phyloP scores from a whole-genome alignment of 352 stramenopile genomes.

The Phytophthora uliginosa region DNA sequence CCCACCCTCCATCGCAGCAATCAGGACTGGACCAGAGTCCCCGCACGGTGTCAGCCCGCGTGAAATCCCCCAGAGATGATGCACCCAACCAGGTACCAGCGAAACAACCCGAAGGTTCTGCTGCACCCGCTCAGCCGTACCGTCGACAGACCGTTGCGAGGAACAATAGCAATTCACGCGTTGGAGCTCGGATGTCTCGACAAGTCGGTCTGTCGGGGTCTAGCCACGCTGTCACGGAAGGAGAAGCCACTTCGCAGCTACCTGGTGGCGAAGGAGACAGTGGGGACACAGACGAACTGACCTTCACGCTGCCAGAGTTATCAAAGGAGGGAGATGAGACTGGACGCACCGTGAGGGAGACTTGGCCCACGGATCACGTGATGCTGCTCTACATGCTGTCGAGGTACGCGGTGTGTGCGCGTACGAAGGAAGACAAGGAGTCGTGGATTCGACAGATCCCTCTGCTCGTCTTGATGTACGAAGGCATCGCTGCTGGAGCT shows the following conservation, averaged over 20 bases:
- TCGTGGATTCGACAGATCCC: conserved; percentile 96
- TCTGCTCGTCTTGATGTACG: conserved; percentile 77
- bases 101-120: conserved; percentile 13
- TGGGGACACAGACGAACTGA: conserved; percentile 54
- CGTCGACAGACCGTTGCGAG: conserved; percentile 29
- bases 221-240: conserved; percentile 3
- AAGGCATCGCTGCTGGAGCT: conserved; percentile 63
- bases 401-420: conserved; percentile 56
- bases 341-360: conserved; percentile 54
- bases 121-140: conserved; percentile 21
- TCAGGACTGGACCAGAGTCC: not conserved
- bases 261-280: conserved; percentile 7
- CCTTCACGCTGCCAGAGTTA: conserved; percentile 60
- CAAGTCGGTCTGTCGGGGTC: conserved; percentile 13
- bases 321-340: conserved; percentile 59
- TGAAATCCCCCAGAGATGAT: conserved; percentile 23
- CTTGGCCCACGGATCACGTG: conserved; percentile 61
- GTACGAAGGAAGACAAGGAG: conserved; percentile 88
- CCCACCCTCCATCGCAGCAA: conserved; percentile 7
- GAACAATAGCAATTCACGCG: conserved; percentile 22
- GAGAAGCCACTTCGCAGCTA: conserved; percentile 3
- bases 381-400: conserved; percentile 72
- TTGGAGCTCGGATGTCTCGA: conserved; percentile 8
- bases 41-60: conserved; percentile 11
- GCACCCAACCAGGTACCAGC: not conserved